Percentiles rank a stretch among this genome's conserved stretches.
phyloP scores from a whole-genome alignment of 2,329 filamentous ascomycete genomes.

The Paraconiothyrium sp. region DNA sequence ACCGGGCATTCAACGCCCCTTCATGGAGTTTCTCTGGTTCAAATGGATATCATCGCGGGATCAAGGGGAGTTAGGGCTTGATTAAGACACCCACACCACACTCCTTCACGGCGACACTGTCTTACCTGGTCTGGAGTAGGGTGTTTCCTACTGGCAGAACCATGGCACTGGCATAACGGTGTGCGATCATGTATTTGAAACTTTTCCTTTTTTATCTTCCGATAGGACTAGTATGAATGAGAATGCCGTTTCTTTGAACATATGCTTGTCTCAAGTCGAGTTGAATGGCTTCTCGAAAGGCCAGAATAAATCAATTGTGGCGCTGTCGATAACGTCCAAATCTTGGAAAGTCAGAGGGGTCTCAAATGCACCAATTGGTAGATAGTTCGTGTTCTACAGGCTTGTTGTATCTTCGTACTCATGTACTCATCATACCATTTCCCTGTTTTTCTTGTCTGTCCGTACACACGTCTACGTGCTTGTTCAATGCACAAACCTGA shows the following conservation, averaged over 20 bases:
- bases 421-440: too few species aligned
- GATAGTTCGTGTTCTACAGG: too few species aligned
- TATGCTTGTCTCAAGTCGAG: background rate
- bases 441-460: background rate
- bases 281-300: background rate
- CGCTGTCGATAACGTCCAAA: too few species aligned
- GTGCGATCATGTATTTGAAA: constrained; percentile 16
- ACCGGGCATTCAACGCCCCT: constrained; percentile 8
- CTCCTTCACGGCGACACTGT: constrained; percentile 31
- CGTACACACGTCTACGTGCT: background rate
- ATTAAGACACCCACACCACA: constrained; percentile 29
- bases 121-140: constrained; percentile 24
- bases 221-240: constrained; percentile 36
- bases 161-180: constrained; percentile 15
- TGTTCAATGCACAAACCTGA: constrained; percentile 40
- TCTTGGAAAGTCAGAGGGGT: too few species aligned
- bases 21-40: constrained; percentile 15
- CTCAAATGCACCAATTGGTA: too few species aligned
- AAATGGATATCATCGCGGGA: constrained; percentile 4
- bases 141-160: constrained; percentile 22
- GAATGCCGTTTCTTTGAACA: constrained; percentile 21
- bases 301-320: too few species aligned
- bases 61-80: constrained; percentile 10
- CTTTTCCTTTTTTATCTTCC: constrained; percentile 23
- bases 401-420: too few species aligned